Base-by-base conservation (phyloP, 2,329 filamentous ascomycete species). In the Macrophomina phaseolina region DNA sequence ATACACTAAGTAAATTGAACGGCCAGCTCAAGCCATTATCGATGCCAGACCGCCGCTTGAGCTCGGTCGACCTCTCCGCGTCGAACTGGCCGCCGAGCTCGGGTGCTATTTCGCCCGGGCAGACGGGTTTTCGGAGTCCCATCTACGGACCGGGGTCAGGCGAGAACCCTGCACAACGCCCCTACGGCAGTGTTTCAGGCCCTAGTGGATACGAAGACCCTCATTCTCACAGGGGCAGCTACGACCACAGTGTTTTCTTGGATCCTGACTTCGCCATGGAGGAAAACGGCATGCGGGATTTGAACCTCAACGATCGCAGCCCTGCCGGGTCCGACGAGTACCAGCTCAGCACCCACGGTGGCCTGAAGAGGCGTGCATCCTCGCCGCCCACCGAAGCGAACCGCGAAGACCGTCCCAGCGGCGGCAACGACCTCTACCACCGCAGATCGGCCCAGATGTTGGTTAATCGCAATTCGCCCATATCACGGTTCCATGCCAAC, bases 351-450 rank as follows among this genome's bases (percentile, higher is more conserved):
- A 79, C 81, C 30, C 84, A 81, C 71, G 81, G 84, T 65, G 87
- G 87, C 58, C 84, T 86, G 71, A 91, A 90, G 76, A 82, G 89
- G 73, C 83, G 88, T 67, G 89, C 89, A 68, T 88, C 87, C 14
- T 89, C 87, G 64, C 87, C 88, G 23, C 88, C 87, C 46, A 82
- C 84, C 66, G 87, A 89, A 71, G 82, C 82, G 61, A 72, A 76
- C 55, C 79, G 81, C 56, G 82, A 83, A 60, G 81, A 84, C 69
- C 78, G 82, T 49, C 75, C 79, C 28, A 81, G 80, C 6, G 76
- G 77, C 61, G 79, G 75, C 64, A 78, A 76, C 38, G 85, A 88
- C 71, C 72, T 86, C 58, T 84, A 83, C 65, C 85, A 86, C 69
- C 81, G 86, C 65, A 82, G 85, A 66, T 84, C 85, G 12, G 77